Evolutionary conservation across 176 grass and related monocot species (phyloP), one percentile per base, ranked within the genome.

Genomic region (Bothriochloa decipiens): DNA sequence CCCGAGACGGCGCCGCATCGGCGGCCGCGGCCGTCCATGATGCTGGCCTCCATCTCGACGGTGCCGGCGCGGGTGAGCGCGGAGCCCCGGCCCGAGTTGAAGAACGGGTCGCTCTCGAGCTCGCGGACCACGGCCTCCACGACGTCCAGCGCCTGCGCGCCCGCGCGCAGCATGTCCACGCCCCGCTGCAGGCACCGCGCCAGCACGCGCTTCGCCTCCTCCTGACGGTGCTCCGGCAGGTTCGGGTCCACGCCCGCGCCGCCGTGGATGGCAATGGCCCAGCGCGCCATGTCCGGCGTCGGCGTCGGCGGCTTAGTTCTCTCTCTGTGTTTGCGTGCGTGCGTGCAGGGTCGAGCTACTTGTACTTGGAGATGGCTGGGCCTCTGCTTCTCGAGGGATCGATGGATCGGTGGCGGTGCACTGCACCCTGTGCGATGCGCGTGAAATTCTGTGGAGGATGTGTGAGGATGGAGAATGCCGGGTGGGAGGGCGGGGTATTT

Each of bases 31-130:
- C 96, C 96, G 81, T 95, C 96, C 96, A 99, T 99, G 83, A 99
- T 96, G 84, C 96, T 99, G 57, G 96, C 86, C 87, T 99, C 96
- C 96, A 99, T 99, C 91, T 99, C 96, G 2, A 99, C 93, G 13
- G 96, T 94, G 8, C 96, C 96, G 20, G 61, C 74, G 43, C 91
- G 46, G 18, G 96, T 99, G 72, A 99, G 86, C 5, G 96, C 96
- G 11, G 96, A 99, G 0, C 96, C 96, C 0, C 96, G 74, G 7
- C 96, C 96, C 0, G 96, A 98, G 84, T 98, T 98, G 86, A 98
- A 98, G 80, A 92, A 79, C 0, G 96, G 96, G 72, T 98, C 96
- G 1, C 86, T 81, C 88, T 98, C 93, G n/a, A 98, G 86, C 76
- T 94, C 93, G 0, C 96, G 80, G 35, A 98, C 96, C 45, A 96